Percentiles rank a stretch among this genome's conserved stretches.
Evolutionary conservation across 2,329 filamentous ascomycete genomes (phyloP).

Genomic region (Fusarium cyanostomum): DNA sequence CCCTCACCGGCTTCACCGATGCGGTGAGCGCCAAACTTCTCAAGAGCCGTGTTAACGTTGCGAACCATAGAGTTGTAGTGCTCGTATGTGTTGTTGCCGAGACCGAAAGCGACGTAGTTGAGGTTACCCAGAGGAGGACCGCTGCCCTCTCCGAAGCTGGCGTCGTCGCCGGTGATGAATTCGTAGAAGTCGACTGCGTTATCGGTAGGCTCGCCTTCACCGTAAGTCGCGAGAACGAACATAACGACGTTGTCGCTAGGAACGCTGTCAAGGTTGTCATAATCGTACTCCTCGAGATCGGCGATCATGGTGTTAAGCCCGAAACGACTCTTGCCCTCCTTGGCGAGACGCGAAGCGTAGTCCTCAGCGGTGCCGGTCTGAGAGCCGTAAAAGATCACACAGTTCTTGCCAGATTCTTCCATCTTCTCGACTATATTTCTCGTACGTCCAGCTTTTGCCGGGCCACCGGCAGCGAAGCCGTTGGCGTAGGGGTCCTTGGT

Average conservation of each 20-base stretch:
- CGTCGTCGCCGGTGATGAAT: constrained; percentile 85
- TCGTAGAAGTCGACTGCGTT: constrained; percentile 99
- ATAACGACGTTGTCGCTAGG: constrained; percentile 91
- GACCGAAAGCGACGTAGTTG: constrained; percentile 93
- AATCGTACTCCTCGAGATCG: constrained; percentile 97
- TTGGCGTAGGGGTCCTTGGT: constrained; percentile 88
- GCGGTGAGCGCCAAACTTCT: constrained; percentile 82
- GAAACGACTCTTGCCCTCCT: constrained; percentile 96
- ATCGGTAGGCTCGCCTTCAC: constrained; percentile 97
- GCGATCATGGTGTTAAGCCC: constrained; percentile 98
- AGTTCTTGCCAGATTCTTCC: constrained; percentile 95
- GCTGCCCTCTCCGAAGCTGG: constrained; percentile 78
- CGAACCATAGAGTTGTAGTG: constrained; percentile 99
- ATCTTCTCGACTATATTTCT: constrained; percentile 95
- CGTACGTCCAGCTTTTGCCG: constrained; percentile 82
- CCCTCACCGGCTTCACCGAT: constrained; percentile 93
- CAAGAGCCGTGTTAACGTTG: constrained; percentile 82
- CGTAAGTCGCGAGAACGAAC: constrained; percentile 97
- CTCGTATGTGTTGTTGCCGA: constrained; percentile 99
- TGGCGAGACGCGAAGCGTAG: constrained; percentile 94
- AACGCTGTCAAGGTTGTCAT: constrained; percentile 88
- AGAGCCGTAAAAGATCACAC: constrained; percentile 97
- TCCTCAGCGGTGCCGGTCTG: constrained; percentile 99
- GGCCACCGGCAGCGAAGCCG: constrained; percentile 74
- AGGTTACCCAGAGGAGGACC: constrained; percentile 82